Percentiles rank a stretch among this genome's conserved stretches.
Conservation (phyloP, 2,329 filamentous ascomycete genomes). For the Tolypocladium ovalisporum region DNA sequence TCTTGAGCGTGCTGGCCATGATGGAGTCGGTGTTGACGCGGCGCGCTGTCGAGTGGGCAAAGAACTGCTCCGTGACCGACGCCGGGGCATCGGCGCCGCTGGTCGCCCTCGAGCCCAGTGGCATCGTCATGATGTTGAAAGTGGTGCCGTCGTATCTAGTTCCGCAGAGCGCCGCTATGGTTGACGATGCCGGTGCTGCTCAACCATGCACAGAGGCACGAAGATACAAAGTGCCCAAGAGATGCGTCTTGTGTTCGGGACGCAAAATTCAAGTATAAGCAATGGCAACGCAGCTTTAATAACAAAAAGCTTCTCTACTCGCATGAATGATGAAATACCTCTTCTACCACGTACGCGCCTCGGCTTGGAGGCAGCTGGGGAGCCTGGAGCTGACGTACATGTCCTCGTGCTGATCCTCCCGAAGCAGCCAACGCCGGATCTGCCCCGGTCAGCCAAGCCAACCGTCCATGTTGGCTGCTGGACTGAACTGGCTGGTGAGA, state of each 20-base stretch:
- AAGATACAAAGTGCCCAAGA: not conserved
- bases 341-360: not conserved
- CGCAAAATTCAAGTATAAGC: not conserved
- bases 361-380: not conserved
- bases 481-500: not conserved
- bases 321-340: not conserved
- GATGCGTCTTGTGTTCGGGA: not conserved
- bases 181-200: not conserved
- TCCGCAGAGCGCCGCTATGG: not conserved
- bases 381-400: not conserved
- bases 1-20: conserved; percentile 26
- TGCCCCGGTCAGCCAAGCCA: not conserved
- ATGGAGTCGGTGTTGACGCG: conserved; percentile 32
- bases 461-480: not conserved
- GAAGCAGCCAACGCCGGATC: not conserved
- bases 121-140: not conserved
- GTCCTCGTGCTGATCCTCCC: not conserved
- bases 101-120: not conserved
- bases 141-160: not conserved
- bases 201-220: not conserved
- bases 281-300: too few relatives aligned
- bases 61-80: conserved; percentile 8
- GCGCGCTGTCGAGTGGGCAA: conserved; percentile 27
- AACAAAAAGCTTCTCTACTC: too few relatives aligned
- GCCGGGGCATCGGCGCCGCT: not conserved